phyloP scores from a whole-genome alignment of 352 stramenopile species.

The Globisporangium spiculum region DNA sequence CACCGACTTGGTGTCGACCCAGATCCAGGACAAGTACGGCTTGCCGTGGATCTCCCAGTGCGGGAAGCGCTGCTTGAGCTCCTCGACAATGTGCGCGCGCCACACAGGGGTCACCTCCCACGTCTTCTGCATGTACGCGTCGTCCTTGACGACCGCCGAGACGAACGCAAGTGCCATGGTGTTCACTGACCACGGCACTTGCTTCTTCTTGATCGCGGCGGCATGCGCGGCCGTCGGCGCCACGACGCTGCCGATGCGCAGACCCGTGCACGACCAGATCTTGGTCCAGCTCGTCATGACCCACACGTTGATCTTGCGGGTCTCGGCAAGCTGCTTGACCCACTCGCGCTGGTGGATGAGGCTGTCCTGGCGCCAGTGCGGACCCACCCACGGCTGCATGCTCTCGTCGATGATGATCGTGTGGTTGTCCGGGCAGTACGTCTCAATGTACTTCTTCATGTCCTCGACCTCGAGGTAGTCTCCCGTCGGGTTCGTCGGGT shows the following conservation, averaged over 20 bases:
- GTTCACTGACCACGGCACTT: constrained; percentile 91
- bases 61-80: constrained; percentile 60
- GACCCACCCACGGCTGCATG: constrained; percentile 89
- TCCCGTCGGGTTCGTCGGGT: constrained; percentile 89
- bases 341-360: constrained; percentile 88
- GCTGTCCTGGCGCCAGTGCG: constrained; percentile 79
- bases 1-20: constrained; percentile 81
- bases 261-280: constrained; percentile 90
- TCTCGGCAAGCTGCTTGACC: constrained; percentile 68
- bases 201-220: constrained; percentile 86
- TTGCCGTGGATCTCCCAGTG: constrained; percentile 69
- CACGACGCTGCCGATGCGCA: constrained; percentile 87
- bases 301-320: constrained; percentile 85
- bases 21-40: constrained; percentile 85
- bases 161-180: constrained; percentile 87
- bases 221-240: constrained; percentile 75
- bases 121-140: constrained; percentile 75
- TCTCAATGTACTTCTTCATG: constrained; percentile 89
- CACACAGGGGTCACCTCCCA: constrained; percentile 84
- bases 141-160: constrained; percentile 78
- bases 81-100: constrained; percentile 55
- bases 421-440: constrained; percentile 75
- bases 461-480: constrained; percentile 81
- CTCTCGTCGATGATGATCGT: constrained; percentile 91
- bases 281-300: constrained; percentile 92